These are phyloP conservation scores for Ustilago tritici DNA, from an alignment of 1,284 basidiomycete genomes.

Conservation along the genomic window DNA sequence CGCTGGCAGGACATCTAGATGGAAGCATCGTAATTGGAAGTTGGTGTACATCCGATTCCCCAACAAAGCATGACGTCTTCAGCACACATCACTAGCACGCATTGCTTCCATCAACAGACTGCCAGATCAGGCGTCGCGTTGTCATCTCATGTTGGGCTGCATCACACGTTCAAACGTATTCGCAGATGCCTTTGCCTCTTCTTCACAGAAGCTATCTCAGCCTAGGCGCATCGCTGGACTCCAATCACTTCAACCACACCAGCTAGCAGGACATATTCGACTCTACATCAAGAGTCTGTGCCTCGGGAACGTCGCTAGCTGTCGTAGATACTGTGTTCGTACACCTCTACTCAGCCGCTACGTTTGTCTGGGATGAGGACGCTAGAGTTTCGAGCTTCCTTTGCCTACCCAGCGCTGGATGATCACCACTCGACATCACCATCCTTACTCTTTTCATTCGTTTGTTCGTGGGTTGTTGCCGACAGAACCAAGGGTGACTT, in stretches of 20 bases:
- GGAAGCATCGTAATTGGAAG: not conserved
- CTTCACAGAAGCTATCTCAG: not conserved
- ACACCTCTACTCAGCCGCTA: not conserved
- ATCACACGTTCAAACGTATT: not conserved
- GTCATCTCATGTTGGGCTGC: not conserved
- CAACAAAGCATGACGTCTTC: not conserved
- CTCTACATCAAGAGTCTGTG: constrained; percentile 55
- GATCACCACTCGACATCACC: not conserved
- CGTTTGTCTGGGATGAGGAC: constrained; percentile 55
- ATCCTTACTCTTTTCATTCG: constrained; percentile 29
- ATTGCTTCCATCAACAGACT: not conserved
- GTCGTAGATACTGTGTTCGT: not conserved
- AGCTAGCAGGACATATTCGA: constrained; percentile 39
- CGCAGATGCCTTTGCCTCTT: no score
- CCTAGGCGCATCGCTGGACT: not conserved
- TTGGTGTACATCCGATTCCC: not conserved
- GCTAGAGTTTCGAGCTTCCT: constrained; percentile 27
- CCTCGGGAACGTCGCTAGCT: constrained; percentile 40
- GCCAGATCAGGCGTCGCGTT: not conserved
- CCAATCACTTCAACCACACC: not conserved
- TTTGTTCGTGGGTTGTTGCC: constrained; percentile 8
- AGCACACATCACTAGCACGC: not conserved
- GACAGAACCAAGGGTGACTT: constrained; percentile 51
- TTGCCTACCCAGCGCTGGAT: constrained; percentile 35
- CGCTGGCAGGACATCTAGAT: not conserved